A percentile compares a stretch with the other conserved stretches of the same genome.
Conservation (phyloP, 257 asterid species). For the Verbascum thapsus region DNA sequence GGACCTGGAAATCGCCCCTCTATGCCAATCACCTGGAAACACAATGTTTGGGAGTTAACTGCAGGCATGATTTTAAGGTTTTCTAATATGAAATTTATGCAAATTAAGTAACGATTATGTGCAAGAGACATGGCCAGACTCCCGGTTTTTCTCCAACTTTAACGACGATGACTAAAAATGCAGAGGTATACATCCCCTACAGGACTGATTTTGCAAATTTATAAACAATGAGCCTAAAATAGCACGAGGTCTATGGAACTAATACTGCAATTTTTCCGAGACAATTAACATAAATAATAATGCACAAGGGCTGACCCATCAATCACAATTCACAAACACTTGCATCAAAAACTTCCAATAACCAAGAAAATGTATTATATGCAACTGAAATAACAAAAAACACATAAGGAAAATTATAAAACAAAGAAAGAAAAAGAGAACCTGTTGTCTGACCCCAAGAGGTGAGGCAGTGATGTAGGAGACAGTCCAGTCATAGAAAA, state of each 20-base stretch:
- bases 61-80: neutral
- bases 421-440: conserved; percentile 16
- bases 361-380: conserved; percentile 2
- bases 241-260: too few species aligned
- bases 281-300: too few species aligned
- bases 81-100: too few species aligned
- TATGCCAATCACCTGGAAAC: conserved; percentile 78
- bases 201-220: too few species aligned
- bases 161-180: too few species aligned
- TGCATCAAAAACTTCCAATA: conserved; percentile 20
- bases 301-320: neutral
- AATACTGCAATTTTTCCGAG: too few species aligned
- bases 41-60: conserved; percentile 27
- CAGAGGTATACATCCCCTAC: too few species aligned
- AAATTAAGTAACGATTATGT: too few species aligned
- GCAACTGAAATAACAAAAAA: neutral
- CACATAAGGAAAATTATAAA: conserved; percentile 5
- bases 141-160: too few species aligned
- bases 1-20: conserved; percentile 92
- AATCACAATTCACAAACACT: conserved; percentile 1
- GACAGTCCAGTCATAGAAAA: conserved; percentile 78
- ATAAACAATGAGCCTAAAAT: too few species aligned
- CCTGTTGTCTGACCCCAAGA: conserved; percentile 87
- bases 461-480: conserved; percentile 82
- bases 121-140: too few species aligned